Evolutionary conservation across 1,284 basidiomycete species (phyloP), one percentile per base, ranked within the genome.

Genomic region (Cystobasidium slooffiae): DNA sequence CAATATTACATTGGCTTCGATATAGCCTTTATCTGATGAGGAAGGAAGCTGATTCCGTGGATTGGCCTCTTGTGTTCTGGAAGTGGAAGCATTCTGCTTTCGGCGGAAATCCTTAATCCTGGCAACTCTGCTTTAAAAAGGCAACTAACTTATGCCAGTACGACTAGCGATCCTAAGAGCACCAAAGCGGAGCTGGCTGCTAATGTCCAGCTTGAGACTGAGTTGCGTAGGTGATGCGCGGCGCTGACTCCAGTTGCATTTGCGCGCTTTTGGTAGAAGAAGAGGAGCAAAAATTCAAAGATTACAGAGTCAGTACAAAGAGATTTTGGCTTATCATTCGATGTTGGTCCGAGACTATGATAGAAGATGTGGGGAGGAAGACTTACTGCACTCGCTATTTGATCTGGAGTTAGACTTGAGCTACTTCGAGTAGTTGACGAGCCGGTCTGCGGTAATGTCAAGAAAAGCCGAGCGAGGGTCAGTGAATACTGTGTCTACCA

Each of bases 211-310:
- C n/a, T 53, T 18, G 64, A 37, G 9, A 66, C 8, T 7, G 51
- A 55, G 10, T 16, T 24, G 44, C 39, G 47, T 16, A 41, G 3
- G n/a, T 49, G 47, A 14, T 22, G 39, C 4, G 70, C 70, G 37
- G 70, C 47, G 24, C 70, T 73, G 62, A 73, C 63, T 44, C 70
- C 70, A 22, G 70, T 73, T 39, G 70, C 70, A 52, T 73, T 73
- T 39, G 62, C 62, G 47, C 62, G 61, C 70, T n/a, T n/a, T n/a
- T n/a, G n/a, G n/a, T n/a, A n/a, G n/a, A n/a, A n/a, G n/a, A n/a
- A n/a, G n/a, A n/a, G n/a, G n/a, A n/a, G n/a, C n/a, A n/a, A n/a
- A n/a, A n/a, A n/a, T n/a, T n/a, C n/a, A n/a, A n/a, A n/a, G n/a
- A n/a, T n/a, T n/a, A n/a, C n/a, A n/a, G n/a, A n/a, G n/a, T n/a